Evolutionary conservation across 768 basidiomycete genomes (phyloP), one percentile per base, ranked within the genome.

Genomic region (Boletus fagicola): DNA sequence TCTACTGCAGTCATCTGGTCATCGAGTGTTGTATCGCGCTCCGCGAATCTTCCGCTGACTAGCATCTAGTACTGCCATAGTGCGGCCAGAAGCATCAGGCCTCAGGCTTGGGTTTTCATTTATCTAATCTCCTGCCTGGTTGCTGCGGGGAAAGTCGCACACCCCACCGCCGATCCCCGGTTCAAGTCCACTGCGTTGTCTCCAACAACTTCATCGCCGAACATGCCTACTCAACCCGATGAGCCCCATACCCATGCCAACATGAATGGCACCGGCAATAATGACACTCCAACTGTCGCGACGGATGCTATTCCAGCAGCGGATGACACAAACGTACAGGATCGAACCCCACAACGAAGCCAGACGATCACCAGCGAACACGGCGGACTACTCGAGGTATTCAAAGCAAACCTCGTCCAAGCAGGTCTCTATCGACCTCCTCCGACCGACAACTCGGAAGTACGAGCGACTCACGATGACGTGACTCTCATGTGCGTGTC

Each of bases 401-500:
- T 92, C 77, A 87, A 83, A 65, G 63, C 74, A 13, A 75, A 72
- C 44, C 75, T 91, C 16, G 62, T 59, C 4, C 72, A 77, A 26
- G 79, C 79, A 3, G 73, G 76, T n/a, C 76, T 89, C 33, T 90
- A 87, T 68, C 68, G 57, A 5, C 76, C 78, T 16, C 76, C 78
- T 16, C 56, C 71, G 2, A 61, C 70, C 16, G 72, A 74, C 28
- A 61, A 56, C 1, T 8, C 36, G 22, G 36, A 26, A 26, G 50
- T 46, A 30, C 64, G 59, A 16, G 75, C 85, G 0, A 83, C 83
- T 4, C 84, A 85, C 59, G 83, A 88, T 50, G 90, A 92, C 42
- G 64, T 78, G 1, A 88, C 87, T 3, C 70, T 93, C 20, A 66
- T 88, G 87, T 90, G 58, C 50, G 83, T 39, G 18, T 75, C 30